These are phyloP conservation scores for Withania somnifera DNA, from an alignment of 305 asterid genomes.

Conservation along the genomic window DNA sequence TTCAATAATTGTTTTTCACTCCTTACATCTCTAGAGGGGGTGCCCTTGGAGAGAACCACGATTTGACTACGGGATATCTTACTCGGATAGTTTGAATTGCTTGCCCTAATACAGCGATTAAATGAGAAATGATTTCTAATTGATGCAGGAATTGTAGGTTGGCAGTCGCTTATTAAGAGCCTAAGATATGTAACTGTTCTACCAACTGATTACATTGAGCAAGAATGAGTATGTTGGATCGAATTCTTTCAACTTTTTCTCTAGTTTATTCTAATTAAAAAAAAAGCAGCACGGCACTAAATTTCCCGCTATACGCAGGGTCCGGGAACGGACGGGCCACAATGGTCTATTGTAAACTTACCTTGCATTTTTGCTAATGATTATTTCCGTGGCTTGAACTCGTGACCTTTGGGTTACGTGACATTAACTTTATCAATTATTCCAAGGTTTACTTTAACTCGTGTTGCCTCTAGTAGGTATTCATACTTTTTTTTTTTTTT, in stretches of 20 bases:
- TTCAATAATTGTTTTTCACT: not conserved
- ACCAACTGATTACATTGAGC: not conserved
- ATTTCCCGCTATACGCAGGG: no score
- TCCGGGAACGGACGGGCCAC: no score
- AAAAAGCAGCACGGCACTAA: no score
- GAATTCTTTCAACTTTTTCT: not conserved
- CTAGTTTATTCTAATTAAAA: not conserved
- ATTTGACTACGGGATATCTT: not conserved
- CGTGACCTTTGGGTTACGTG: no score
- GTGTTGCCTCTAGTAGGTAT: no score
- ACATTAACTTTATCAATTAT: no score
- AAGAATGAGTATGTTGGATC: not conserved
- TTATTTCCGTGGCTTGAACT: no score
- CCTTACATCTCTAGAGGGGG: not conserved
- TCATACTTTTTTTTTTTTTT: not conserved
- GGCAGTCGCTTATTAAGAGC: not conserved
- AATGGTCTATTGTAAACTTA: no score
- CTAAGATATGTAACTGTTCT: not conserved
- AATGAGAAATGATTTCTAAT: not conserved
- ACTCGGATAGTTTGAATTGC: not conserved
- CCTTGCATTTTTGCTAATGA: no score
- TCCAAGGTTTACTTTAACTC: no score
- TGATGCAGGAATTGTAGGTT: not conserved
- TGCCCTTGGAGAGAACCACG: not conserved
- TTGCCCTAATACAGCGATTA: not conserved